Evolutionary conservation across 805 yeast species (phyloP).

Genomic region (Ogataea wickerhamii): DNA sequence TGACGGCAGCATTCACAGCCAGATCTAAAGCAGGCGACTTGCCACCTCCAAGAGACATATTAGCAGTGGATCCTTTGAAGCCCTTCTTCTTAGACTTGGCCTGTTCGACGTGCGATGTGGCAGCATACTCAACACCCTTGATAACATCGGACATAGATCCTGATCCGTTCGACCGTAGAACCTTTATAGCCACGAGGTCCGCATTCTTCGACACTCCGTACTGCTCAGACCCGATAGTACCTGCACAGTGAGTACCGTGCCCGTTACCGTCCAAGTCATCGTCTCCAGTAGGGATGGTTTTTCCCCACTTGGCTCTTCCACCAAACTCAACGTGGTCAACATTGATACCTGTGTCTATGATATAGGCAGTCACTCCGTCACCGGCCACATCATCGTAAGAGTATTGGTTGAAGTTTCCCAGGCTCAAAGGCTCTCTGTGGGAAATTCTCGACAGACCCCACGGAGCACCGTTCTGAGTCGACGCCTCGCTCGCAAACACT

Average conservation of each 20-base stretch:
- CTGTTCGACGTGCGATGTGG: conserved; percentile 57
- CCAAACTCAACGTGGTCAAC: conserved; percentile 72
- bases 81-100: conserved; percentile 53
- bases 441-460: conserved; percentile 94
- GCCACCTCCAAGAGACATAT: conserved; percentile 95
- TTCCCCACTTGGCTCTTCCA: conserved; percentile 85
- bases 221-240: conserved; percentile 76
- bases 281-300: conserved; percentile 70
- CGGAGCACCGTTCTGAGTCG: conserved; percentile 79
- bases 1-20: conserved; percentile 87
- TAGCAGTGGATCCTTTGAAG: conserved; percentile 82
- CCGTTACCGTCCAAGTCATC: conserved; percentile 81
- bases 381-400: conserved; percentile 71
- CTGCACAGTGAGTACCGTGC: conserved; percentile 98
- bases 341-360: conserved; percentile 87
- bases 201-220: conserved; percentile 87
- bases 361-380: conserved; percentile 79
- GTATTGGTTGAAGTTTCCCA: conserved; percentile 71
- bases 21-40: conserved; percentile 80
- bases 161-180: conserved; percentile 75
- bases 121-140: conserved; percentile 82
- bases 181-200: conserved; percentile 77
- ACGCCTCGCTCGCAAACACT: conserved; percentile 60
- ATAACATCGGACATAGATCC: conserved; percentile 83
- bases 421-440: conserved; percentile 67